Evolutionary conservation across 352 stramenopile genomes (phyloP).

Genomic region (Globisporangium cystogenes): DNA sequence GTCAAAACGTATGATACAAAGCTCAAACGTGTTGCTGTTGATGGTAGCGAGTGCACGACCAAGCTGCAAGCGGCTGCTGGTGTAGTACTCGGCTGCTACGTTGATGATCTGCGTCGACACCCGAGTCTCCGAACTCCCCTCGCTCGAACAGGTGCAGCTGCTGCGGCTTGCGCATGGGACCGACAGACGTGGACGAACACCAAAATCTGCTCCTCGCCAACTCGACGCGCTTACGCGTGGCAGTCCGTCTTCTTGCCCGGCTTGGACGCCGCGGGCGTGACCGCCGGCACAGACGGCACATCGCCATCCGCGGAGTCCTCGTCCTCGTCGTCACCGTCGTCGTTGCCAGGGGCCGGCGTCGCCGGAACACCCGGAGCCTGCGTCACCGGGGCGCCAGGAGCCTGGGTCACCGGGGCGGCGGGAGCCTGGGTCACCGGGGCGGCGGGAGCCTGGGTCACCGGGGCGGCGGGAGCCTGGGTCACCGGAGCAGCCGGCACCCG

Average conservation of each 20-base stretch:
- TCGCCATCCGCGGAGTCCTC: background rate
- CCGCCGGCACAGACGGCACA: background rate
- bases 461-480: background rate
- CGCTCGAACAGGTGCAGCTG: background rate
- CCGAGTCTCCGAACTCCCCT: background rate
- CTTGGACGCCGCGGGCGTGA: background rate
- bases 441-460: background rate
- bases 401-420: background rate
- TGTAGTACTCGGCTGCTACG: background rate
- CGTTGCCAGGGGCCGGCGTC: background rate
- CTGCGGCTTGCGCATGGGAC: background rate
- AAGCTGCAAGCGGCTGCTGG: background rate
- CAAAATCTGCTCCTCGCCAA: background rate
- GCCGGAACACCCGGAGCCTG: background rate
- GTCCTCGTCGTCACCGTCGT: background rate
- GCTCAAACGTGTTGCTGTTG: background rate
- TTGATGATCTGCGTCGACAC: background rate
- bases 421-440: background rate
- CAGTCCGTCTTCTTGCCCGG: slow-evolving; percentile 6
- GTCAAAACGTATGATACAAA: background rate
- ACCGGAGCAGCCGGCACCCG: background rate
- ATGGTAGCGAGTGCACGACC: too few species aligned
- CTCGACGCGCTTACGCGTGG: slow-evolving; percentile 2
- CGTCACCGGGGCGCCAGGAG: background rate
- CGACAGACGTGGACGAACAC: slow-evolving; percentile 1